Evolutionary conservation across 768 basidiomycete species (phyloP), one percentile per base, ranked within the genome.

Genomic region (Mycena maculata): DNA sequence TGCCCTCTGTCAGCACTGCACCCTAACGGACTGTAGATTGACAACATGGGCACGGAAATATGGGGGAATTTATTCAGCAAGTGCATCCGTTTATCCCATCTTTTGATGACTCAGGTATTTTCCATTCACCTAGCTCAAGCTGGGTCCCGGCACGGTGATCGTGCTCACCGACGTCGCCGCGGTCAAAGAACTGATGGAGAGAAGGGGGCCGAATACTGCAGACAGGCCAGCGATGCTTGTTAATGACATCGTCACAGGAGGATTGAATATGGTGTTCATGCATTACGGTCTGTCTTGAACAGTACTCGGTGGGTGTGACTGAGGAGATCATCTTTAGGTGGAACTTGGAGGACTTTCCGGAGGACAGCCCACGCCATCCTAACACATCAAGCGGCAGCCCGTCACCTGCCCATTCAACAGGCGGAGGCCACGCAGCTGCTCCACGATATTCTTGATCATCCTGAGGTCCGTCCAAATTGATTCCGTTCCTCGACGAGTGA

Each of bases 41-140:
- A 74, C 76, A 10, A 72, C 74, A 65, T 77, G 76, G 77, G 73
- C 77, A 1, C 60, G 65, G n/a, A 25, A 54, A 31, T 74, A n/a
- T n/a, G n/a, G 28, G n/a, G n/a, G n/a, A n/a, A n/a, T n/a, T n/a
- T n/a, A n/a, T n/a, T n/a, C n/a, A n/a, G n/a, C n/a, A n/a, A n/a
- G n/a, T n/a, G n/a, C n/a, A n/a, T 10, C 22, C n/a, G n/a, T n/a
- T n/a, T n/a, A n/a, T n/a, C n/a, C n/a, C n/a, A n/a, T n/a, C n/a
- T n/a, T n/a, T n/a, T n/a, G n/a, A n/a, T n/a, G n/a, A n/a, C n/a
- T n/a, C n/a, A n/a, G n/a, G n/a, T n/a, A n/a, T n/a, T n/a, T n/a
- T n/a, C n/a, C n/a, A n/a, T n/a, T n/a, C n/a, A n/a, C n/a, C n/a
- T n/a, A 67, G 65, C n/a, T 67, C 10, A 67, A 67, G 52, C 6